Evolutionary conservation across 768 basidiomycete species (phyloP).

Genomic region (Dendrothele bispora): DNA sequence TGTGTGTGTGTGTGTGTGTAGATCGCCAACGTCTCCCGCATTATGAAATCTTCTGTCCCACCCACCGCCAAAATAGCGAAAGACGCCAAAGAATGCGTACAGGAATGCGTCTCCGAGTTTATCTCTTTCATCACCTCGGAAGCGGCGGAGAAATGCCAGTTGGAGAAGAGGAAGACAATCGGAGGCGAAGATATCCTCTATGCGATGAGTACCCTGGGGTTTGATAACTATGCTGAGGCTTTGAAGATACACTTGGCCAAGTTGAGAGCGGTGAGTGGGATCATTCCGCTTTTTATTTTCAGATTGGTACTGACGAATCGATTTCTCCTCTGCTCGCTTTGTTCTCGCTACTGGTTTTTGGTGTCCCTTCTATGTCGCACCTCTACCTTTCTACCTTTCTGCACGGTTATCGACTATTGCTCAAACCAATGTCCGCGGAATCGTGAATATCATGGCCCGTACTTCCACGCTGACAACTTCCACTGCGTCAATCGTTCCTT

Average conservation of each 20-base stretch:
- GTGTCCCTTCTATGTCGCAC: not conserved
- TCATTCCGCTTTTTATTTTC: not conserved
- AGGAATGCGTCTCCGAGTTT: slow-evolving; percentile 98
- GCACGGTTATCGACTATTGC: not conserved
- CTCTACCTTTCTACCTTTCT: not conserved
- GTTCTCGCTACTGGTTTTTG: too few species aligned
- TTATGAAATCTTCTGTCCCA: slow-evolving; percentile 94
- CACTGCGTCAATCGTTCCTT: too few species aligned
- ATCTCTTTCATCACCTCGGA: slow-evolving; percentile 98
- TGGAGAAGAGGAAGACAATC: slow-evolving; percentile 97
- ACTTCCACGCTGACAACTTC: too few species aligned
- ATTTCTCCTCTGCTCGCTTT: too few species aligned
- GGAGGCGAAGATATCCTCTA: slow-evolving; percentile 96
- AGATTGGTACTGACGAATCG: not conserved
- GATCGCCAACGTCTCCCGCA: slow-evolving; percentile 98
- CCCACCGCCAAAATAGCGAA: slow-evolving; percentile 93
- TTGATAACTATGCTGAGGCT: slow-evolving; percentile 92
- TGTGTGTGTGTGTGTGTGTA: too few species aligned
- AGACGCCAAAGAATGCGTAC: slow-evolving; percentile 97
- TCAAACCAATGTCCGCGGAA: too few species aligned
- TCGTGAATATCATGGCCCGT: too few species aligned
- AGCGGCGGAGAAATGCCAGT: slow-evolving; percentile 90
- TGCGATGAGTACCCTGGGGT: slow-evolving; percentile 91
- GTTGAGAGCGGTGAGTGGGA: slow-evolving; percentile 65
- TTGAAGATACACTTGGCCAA: slow-evolving; percentile 92